Conservation (phyloP, 2,329 filamentous ascomycete species). For the Exophiala sp. region DNA sequence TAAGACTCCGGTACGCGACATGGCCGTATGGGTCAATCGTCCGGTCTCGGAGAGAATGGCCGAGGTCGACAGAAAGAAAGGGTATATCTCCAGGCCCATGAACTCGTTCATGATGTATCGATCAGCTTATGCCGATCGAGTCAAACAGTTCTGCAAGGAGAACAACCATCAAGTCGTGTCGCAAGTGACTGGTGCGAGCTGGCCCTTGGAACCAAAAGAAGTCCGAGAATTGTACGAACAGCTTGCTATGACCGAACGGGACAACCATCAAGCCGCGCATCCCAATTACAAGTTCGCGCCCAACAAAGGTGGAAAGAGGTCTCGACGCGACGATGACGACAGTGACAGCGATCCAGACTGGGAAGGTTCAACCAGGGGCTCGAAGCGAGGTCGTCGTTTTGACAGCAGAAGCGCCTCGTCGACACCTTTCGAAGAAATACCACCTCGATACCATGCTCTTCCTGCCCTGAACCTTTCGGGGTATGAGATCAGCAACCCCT, state of each 20-base stretch:
- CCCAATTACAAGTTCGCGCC: slow-evolving; percentile 94
- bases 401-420: slow-evolving; percentile 25
- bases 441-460: slow-evolving; percentile 13
- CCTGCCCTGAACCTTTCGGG: slow-evolving; percentile 21
- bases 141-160: slow-evolving; percentile 74
- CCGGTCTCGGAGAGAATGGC: slow-evolving; percentile 60
- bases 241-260: slow-evolving; percentile 74
- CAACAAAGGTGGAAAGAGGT: slow-evolving; percentile 61
- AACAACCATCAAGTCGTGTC: slow-evolving; percentile 96
- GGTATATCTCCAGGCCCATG: slow-evolving; percentile 86
- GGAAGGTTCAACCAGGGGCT: slow-evolving; percentile 23
- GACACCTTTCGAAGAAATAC: slow-evolving; percentile 25
- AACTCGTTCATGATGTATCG: slow-evolving; percentile 98
- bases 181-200: slow-evolving; percentile 78
- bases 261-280: slow-evolving; percentile 80
- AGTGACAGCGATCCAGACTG: slow-evolving; percentile 33
- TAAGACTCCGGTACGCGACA: slow-evolving; percentile 67
- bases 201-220: slow-evolving; percentile 73
- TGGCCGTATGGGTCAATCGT: slow-evolving; percentile 74
- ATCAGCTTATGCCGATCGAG: slow-evolving; percentile 83
- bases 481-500: slow-evolving; percentile 26
- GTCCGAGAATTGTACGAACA: slow-evolving; percentile 72
- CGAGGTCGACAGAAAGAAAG: slow-evolving; percentile 69
- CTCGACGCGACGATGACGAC: slow-evolving; percentile 37
- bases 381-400: slow-evolving; percentile 25